Base-by-base conservation (phyloP, 2,329 filamentous ascomycete genomes). In the Penicillium sp. region DNA sequence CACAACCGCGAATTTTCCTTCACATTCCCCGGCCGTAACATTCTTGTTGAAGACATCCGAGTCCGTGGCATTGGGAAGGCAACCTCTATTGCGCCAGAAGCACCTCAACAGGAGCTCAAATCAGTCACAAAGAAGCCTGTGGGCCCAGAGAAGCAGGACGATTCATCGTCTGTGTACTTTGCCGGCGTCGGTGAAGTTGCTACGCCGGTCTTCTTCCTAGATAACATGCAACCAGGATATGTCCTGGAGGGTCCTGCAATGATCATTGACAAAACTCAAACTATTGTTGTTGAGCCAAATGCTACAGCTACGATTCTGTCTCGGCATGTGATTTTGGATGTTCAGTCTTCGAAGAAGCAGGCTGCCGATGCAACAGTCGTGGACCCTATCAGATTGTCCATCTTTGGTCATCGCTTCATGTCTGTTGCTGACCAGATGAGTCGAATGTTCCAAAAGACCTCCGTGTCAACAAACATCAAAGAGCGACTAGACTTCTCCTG, bases 41-140 rank as follows among this genome's bases (percentile, higher is more conserved):
- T 96, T 46, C 89, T 96, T 32, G 83, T 97, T 2, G 92, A 96
- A 57, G 92, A 96, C 68, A 89, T 97, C 4, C 86, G 92, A 47
- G 90, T 93, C 4, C 84, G 93, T 46, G 75, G 59, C 56, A 71
- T 68, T 45, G 65, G 65, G n/a, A 61, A 56, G 10, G 50, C 52
- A 31, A 57, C 52, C 6, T 55, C 55, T 13, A 40, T 51, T 29
- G 41, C 52, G 1, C 55, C 55, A 12, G 55, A 57, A 31, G 25
- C 55, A 12, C 55, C 55, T 25, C 55, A 55, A 13, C 41, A 55
- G 29, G 52, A 58, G 8, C 46, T 60, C 16, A 58, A 52, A 31
- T 55, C 52, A 27, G 42, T 49, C 18, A 27, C 3, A 1, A 55
- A 21, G 23, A 38, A 21, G n/a, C 16, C 46, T 3, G 31, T 56